phyloP scores from a whole-genome alignment of 306 rosid species.

The Potentilla sterilis region DNA sequence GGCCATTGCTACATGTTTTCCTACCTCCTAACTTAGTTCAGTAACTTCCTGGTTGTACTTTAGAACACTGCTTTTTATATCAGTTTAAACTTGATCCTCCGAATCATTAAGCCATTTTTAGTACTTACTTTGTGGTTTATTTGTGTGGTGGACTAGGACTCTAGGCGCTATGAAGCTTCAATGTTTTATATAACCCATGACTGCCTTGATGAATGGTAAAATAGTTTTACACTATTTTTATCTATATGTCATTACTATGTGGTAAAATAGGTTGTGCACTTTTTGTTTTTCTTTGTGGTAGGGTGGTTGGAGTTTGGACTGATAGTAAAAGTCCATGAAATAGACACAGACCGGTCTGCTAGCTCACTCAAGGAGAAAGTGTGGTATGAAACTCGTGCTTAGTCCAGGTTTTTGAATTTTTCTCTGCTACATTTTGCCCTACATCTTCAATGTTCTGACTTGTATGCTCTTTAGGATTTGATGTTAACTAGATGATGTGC shows the following conservation, averaged over 20 bases:
- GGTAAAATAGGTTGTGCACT: neutral
- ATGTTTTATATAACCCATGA: neutral
- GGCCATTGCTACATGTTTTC: constrained; percentile 1
- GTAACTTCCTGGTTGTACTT: neutral
- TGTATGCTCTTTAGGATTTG: neutral
- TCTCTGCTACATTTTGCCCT: neutral
- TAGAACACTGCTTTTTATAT: neutral
- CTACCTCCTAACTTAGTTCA: neutral
- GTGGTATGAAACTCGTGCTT: neutral
- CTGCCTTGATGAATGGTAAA: neutral
- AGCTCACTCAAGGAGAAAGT: neutral
- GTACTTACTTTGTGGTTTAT: too few relatives aligned
- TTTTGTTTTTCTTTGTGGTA: neutral
- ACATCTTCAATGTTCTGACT: neutral
- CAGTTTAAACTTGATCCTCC: neutral
- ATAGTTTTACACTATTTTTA: too few relatives aligned
- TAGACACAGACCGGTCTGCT: neutral
- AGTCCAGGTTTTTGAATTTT: neutral
- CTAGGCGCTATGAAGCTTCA: neutral
- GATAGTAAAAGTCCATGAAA: too few relatives aligned
- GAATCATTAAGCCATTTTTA: neutral
- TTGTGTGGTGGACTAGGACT: neutral
- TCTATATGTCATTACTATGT: too few relatives aligned
- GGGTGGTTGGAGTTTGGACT: too few relatives aligned
- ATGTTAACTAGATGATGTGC: neutral